Base-by-base conservation (phyloP, 2,329 filamentous ascomycete genomes). In the Diaporthe sp. region DNA sequence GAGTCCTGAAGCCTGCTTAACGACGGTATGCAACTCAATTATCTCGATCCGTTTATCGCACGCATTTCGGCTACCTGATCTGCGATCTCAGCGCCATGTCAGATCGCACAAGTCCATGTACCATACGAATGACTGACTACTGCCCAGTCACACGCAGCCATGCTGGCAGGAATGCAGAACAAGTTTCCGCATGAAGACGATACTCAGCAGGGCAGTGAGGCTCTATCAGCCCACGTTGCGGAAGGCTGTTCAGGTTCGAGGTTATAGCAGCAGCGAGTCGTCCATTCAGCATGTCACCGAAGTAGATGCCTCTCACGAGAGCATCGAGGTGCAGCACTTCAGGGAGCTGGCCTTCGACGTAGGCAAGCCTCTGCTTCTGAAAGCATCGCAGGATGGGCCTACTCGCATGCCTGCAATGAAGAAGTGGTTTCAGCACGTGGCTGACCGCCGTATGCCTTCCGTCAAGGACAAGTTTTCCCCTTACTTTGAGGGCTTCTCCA, bases 281-380 rank as follows among this genome's bases (percentile, higher is more conserved):
- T 12, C 44, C 49, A 22, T 69, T 7, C 51, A 34, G 19, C 28
- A 55, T 34, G 51, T 74, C 51, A 6, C 58, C 22, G 19, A 39
- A 44, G 58, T 74, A 25, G 28, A 62, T n/a, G 17, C 31, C 15
- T 67, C 67, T 34, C 53, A 74, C 42, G 74, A 58, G n/a, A 49
- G 8, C 8, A 59, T 76, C 31, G 67, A 49, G 13, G 17, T 46
- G 7, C 17, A 49, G 28, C 34, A 28, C 0, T 65, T 77, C 31
- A 61, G 42, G 22, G 46, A 72, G 13, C 46, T 51, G 8, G 61
- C 58, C 59, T 73, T 76, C 28, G 37, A 59, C 31, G 53, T 44
- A 42, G 68, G 58, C n/a, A 65, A 55, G n/a, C 71, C 76, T 22
- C 9, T 74, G 61, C 34, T 76, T n/a, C 55, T 77, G 72, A 77